Percentiles rank a stretch among this genome's conserved stretches.
phyloP scores from a whole-genome alignment of 2,329 filamentous ascomycete species.

The Penicillium occitanis region DNA sequence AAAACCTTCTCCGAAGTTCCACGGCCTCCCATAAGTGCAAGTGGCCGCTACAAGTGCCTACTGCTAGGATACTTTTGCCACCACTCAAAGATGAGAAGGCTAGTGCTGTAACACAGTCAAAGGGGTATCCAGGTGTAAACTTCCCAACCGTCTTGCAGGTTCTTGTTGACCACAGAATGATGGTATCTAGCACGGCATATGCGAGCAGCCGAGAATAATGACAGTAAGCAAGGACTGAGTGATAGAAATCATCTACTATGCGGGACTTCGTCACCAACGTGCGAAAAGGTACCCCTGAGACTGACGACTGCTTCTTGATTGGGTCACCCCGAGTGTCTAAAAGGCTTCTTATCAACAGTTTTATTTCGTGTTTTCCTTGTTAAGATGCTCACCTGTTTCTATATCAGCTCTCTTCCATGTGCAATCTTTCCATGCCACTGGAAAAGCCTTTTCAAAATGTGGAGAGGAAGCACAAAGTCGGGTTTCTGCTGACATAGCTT shows the following conservation, averaged over 20 bases:
- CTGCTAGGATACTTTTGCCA: constrained; percentile 75
- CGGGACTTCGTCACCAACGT: constrained; percentile 79
- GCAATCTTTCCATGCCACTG: constrained; percentile 42
- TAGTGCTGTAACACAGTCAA: constrained; percentile 74
- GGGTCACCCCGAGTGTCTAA: background rate
- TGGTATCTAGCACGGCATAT: constrained; percentile 73
- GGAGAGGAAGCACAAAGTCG: constrained; percentile 29
- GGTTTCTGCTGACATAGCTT: constrained; percentile 25
- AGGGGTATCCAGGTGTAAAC: constrained; percentile 44
- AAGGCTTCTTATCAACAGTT: background rate
- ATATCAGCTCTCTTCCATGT: constrained; percentile 36
- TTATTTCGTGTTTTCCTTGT: background rate
- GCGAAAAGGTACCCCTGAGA: constrained; percentile 62
- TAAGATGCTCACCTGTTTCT: constrained; percentile 35
- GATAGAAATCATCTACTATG: constrained; percentile 90
- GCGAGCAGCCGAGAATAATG: constrained; percentile 71
- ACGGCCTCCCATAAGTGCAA: constrained; percentile 76
- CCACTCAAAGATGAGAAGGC: constrained; percentile 82
- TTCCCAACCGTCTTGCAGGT: constrained; percentile 63
- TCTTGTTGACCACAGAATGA: constrained; percentile 87
- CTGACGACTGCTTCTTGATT: background rate
- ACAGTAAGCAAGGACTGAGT: constrained; percentile 85
- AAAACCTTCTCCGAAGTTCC: constrained; percentile 66
- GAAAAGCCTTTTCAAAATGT: constrained; percentile 33
- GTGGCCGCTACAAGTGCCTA: constrained; percentile 74